Percentiles rank a stretch among this genome's conserved stretches.
phyloP scores from a whole-genome alignment of 192 early-diverging fungal species.

The Gamsiella multidivaricata region DNA sequence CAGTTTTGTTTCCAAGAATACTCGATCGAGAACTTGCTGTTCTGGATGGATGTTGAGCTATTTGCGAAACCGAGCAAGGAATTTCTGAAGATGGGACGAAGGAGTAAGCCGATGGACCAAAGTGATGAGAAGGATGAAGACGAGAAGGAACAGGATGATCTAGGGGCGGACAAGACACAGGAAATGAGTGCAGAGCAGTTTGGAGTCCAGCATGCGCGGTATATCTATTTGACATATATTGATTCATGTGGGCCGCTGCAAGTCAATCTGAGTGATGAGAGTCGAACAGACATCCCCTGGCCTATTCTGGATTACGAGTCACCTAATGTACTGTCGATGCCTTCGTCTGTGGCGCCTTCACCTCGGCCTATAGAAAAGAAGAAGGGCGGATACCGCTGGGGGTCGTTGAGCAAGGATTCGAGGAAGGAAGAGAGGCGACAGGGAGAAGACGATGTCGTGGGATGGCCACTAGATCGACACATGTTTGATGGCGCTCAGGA shows the following conservation, averaged over 20 bases:
- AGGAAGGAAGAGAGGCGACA: not conserved
- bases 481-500: slow-evolving; percentile 88
- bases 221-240: slow-evolving; percentile 85
- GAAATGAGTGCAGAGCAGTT: slow-evolving; percentile 4
- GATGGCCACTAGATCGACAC: slow-evolving; percentile 63
- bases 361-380: not conserved
- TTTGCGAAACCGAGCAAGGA: slow-evolving; percentile 57
- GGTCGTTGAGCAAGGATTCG: not conserved
- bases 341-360: not conserved
- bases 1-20: slow-evolving; percentile 79
- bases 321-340: not conserved
- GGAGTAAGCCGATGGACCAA: not conserved
- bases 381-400: not conserved
- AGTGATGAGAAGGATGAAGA: slow-evolving; percentile 5
- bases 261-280: slow-evolving; percentile 78
- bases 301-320: slow-evolving; percentile 63
- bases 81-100: not conserved
- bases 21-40: slow-evolving; percentile 82
- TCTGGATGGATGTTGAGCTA: slow-evolving; percentile 88
- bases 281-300: slow-evolving; percentile 78
- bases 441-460: not conserved
- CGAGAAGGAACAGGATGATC: not conserved
- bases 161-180: not conserved
- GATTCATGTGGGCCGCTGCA: slow-evolving; percentile 71
- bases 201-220: slow-evolving; percentile 63